These are phyloP conservation scores for Tricholoma sp. DNA, from an alignment of 768 basidiomycete genomes.

Conservation along the genomic window DNA sequence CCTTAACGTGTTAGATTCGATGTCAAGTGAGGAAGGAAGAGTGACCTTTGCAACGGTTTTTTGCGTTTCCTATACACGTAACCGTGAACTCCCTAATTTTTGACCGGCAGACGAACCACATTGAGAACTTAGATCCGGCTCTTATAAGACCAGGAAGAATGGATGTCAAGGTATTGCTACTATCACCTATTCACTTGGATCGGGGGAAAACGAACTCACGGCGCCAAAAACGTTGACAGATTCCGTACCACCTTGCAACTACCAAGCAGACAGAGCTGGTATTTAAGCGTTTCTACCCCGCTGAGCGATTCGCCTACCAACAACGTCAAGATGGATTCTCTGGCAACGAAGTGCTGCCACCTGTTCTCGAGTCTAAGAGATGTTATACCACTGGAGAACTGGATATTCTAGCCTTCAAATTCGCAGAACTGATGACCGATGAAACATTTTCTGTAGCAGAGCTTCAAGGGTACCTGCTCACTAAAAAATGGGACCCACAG, in stretches of 20 bases:
- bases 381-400: not conserved
- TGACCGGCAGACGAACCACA: slow-evolving; percentile 41
- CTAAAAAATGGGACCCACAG: slow-evolving; percentile 34
- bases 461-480: slow-evolving; percentile 55
- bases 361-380: not conserved
- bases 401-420: slow-evolving; percentile 15
- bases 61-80: not conserved
- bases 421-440: slow-evolving; percentile 38
- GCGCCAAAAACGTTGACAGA: not conserved
- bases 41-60: slow-evolving; percentile 58
- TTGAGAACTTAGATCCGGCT: slow-evolving; percentile 50
- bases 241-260: slow-evolving; percentile 46
- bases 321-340: not conserved
- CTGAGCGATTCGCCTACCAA: not conserved
- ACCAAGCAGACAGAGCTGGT: slow-evolving; percentile 40
- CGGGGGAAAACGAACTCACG: not conserved
- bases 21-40: slow-evolving; percentile 57
- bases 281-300: slow-evolving; percentile 43
- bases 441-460: slow-evolving; percentile 54
- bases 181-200: not conserved
- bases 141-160: slow-evolving; percentile 54
- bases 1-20: slow-evolving; percentile 55
- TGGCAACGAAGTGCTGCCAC: not conserved
- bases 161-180: slow-evolving; percentile 32
- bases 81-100: not conserved